Base-by-base conservation (phyloP, 768 basidiomycete genomes). In the Phylloporus sp. region DNA sequence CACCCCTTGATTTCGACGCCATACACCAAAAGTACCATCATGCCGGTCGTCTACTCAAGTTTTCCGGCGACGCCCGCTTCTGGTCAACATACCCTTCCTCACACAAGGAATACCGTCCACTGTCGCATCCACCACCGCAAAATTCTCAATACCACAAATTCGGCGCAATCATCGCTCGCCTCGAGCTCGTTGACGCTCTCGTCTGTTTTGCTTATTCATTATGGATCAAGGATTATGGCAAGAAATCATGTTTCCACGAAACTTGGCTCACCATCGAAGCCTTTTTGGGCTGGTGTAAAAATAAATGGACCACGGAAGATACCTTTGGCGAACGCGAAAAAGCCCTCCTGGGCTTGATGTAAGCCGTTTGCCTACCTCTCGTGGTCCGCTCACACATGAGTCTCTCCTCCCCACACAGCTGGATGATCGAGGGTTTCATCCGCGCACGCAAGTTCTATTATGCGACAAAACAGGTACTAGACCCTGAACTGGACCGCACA, bases 201-300 rank as follows among this genome's bases (percentile, higher is more conserved):
- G 71, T 91, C 34, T 86, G 84, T 67, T 92, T 91, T 68, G 80
- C 85, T 5, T 93, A 89, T 61, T 77, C 86, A 5, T 74, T 88
- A 54, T 93, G 89, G 90, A 81, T 78, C 65, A 82, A 77, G 58
- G 87, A 89, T 50, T 79, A 81, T 57, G 64, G 70, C 54, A 71
- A 73, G 48, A 73, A 74, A 47, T 57, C 66, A 7, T 87, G 85
- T 63, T 73, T 72, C 58, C 71, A 69, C 34, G 76, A 78, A 41
- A 80, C 80, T 15, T 89, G 86, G 86, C 61, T 68, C 11, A 86
- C 82, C 10, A 82, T 84, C 55, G 75, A 80, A 51, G 79, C 76
- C 3, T 87, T 84, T 54, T 69, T 89, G n/a, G 66, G 66, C 18
- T 84, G 82, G 80, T 86, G 82, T 56, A 86, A 81, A 66, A 70